These are phyloP conservation scores for Colletotrichum sp. DNA, from an alignment of 2,329 filamentous ascomycete species.

Conservation along the genomic window DNA sequence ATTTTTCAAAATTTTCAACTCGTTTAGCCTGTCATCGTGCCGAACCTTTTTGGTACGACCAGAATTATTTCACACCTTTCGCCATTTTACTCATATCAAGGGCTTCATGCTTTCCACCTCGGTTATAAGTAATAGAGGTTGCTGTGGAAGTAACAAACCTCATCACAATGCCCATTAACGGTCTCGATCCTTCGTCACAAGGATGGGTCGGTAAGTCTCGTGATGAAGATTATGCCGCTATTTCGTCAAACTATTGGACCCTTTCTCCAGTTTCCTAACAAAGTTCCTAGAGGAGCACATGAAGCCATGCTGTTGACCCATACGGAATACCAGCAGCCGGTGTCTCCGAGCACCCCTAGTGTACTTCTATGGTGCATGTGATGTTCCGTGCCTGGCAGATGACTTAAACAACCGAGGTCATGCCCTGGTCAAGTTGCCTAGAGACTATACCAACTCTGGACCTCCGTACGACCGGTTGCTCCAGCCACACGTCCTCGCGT, in stretches of 20 bases:
- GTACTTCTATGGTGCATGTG: background rate
- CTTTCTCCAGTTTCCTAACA: accelerated
- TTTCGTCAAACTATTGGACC: background rate
- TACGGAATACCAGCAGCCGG: background rate
- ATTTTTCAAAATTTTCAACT: background rate
- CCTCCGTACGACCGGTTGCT: background rate
- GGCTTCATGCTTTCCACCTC: background rate
- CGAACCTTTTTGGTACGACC: accelerated
- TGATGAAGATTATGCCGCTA: background rate
- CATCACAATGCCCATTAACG: background rate
- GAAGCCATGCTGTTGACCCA: background rate
- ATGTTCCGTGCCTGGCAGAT: background rate
- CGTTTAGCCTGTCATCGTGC: background rate
- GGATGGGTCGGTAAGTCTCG: accelerated
- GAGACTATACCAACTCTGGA: background rate
- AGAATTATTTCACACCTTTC: background rate
- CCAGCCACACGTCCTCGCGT: background rate
- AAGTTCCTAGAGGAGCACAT: background rate
- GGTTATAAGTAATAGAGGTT: background rate
- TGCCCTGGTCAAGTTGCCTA: background rate
- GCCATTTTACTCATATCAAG: background rate
- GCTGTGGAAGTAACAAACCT: background rate
- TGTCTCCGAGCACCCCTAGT: background rate
- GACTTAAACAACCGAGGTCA: background rate
- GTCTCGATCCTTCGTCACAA: background rate